Evolutionary conservation across 2,329 filamentous ascomycete species (phyloP), one percentile per base, ranked within the genome.

Genomic region (Diaporthe sp.): DNA sequence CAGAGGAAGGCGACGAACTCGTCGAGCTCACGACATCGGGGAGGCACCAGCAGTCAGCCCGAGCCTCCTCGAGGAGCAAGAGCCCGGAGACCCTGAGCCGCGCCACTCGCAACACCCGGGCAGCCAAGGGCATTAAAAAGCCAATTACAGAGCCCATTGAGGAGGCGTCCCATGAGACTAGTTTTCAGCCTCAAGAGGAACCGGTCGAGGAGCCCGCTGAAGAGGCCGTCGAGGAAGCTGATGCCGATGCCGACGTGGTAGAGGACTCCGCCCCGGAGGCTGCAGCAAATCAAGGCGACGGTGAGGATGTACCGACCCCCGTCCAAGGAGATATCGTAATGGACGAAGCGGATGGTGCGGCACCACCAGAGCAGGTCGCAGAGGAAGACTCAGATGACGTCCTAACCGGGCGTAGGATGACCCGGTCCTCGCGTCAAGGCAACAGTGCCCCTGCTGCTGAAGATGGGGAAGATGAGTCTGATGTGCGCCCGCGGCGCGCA

Each of bases 21-120:
- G 81, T 92, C 6, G 90, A 92, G 79, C 84, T 93, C 20, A 89
- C 91, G 8, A 89, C 86, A 78, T 92, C 91, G 10, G 91, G 91
- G n/a, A 88, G 86, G 74, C 91, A 93, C 77, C 88, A 87, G 28
- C 85, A 86, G 55, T 81, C 85, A 2, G 83, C 87, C 42, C 85
- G 88, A 53, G 84, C 84, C 25, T 87, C 88, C 57, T 90, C 89
- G 39, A 85, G 85, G 73, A 92, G 90, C 78, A 87, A 85, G 78
- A 92, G 89, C 76, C 91, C 91, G 0, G 91, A 93, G 77, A 81
- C 87, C 4, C 80, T 85, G 25, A 80, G 83, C 20, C 86, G 87
- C 39, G 82, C 78, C 13, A 84, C 82, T 3, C 84, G 89, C 76
- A 82, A 87, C 7, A 88, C 88, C 0, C 87, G 90, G 57, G 88